phyloP scores from a whole-genome alignment of 2,329 filamentous ascomycete species.

The Neobulgaria alba region DNA sequence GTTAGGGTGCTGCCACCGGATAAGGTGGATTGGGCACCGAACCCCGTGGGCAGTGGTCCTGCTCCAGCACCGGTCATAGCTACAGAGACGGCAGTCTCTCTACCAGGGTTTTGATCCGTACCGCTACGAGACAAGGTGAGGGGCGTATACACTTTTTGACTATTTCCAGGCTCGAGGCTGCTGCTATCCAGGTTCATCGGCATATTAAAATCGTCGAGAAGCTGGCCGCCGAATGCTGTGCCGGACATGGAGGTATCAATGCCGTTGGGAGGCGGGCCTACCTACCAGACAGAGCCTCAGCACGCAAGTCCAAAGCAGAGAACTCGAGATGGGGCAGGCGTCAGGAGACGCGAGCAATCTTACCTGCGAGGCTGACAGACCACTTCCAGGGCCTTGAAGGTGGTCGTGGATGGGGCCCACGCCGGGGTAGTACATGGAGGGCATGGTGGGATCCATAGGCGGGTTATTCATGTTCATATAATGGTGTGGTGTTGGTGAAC shows the following conservation, averaged over 20 bases:
- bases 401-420: constrained; percentile 13
- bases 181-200: constrained; percentile 36
- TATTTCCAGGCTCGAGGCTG: constrained; percentile 18
- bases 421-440: constrained; percentile 21
- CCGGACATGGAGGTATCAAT: constrained; percentile 27
- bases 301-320: no score
- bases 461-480: constrained; percentile 18
- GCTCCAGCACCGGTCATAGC: constrained; percentile 24
- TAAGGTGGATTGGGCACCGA: constrained; percentile 21
- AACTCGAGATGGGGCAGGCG: no score
- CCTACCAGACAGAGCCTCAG: no score
- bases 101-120: constrained; percentile 11
- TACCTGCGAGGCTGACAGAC: constrained; percentile 25
- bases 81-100: constrained; percentile 6
- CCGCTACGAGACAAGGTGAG: constrained; percentile 15
- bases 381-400: constrained; percentile 14
- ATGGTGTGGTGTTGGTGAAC: no score
- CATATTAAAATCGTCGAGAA: constrained; percentile 32
- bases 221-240: constrained; percentile 38
- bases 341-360: background rate
- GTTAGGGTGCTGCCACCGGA: constrained; percentile 45
- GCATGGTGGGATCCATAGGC: constrained; percentile 20
- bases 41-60: constrained; percentile 26
- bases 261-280: constrained; percentile 12
- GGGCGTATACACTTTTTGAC: constrained; percentile 25